A percentile compares a stretch with the other conserved stretches of the same genome.
phyloP scores from a whole-genome alignment of 2,329 filamentous ascomycete species.

The Stagonosporopsis tanaceti region DNA sequence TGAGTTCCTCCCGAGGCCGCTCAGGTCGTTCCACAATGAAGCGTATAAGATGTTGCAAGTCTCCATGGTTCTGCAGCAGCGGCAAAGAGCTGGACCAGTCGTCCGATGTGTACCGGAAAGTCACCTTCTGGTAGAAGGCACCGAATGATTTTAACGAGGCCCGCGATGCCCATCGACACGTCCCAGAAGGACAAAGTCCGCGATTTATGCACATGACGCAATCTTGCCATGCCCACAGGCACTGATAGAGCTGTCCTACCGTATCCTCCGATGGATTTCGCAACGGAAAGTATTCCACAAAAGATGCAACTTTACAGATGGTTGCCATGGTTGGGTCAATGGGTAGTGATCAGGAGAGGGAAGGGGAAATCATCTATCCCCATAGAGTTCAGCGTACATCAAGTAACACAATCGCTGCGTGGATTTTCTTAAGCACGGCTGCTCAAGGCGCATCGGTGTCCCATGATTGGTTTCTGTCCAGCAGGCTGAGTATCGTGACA shows the following conservation, averaged over 20 bases:
- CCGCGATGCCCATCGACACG: background rate
- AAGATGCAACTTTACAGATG: background rate
- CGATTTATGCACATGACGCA: background rate
- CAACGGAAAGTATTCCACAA: background rate
- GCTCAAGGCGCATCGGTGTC: background rate
- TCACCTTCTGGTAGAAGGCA: background rate
- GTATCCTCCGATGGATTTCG: background rate
- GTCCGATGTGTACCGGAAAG: background rate
- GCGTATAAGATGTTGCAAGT: background rate
- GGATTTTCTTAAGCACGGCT: background rate
- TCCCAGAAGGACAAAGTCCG: background rate
- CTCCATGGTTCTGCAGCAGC: background rate
- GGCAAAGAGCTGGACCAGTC: background rate
- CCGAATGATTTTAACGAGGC: background rate
- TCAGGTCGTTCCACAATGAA: background rate
- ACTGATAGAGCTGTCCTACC: background rate
- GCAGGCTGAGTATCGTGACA: background rate
- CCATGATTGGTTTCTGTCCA: background rate
- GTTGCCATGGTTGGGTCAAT: background rate
- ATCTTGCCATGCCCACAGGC: background rate
- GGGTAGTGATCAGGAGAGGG: background rate
- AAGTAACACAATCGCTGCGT: background rate
- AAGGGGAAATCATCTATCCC: background rate
- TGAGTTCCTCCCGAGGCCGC: background rate
- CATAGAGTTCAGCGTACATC: too few species aligned